Evolutionary conservation across 2,329 filamentous ascomycete species (phyloP).

Genomic region (Helotiales sp.): DNA sequence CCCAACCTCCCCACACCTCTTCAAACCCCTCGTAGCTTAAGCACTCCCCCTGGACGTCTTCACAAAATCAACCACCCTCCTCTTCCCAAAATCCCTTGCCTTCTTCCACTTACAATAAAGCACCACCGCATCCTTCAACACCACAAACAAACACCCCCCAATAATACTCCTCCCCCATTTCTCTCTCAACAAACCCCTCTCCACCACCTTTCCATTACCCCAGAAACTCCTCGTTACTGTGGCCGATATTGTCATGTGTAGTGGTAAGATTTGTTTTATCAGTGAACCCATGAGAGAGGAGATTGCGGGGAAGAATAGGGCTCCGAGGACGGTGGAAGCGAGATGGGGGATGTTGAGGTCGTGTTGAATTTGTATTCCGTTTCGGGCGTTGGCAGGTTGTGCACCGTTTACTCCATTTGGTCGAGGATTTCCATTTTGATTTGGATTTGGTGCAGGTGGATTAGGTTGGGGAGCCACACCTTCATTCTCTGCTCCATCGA

Average conservation of each 20-base stretch:
- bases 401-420: too few species aligned
- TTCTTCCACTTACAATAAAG: slow-evolving; percentile 65
- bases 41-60: slow-evolving; percentile 1
- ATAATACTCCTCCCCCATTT: slow-evolving; percentile 88
- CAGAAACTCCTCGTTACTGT: background rate
- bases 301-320: slow-evolving; percentile 78
- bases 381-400: too few species aligned
- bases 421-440: background rate
- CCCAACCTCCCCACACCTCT: slow-evolving; percentile 9
- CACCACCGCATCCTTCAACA: slow-evolving; percentile 68
- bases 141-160: slow-evolving; percentile 85
- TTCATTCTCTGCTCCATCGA: background rate
- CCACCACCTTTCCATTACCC: slow-evolving; percentile 27
- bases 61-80: slow-evolving; percentile 44
- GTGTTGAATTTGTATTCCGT: slow-evolving; percentile 14
- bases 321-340: slow-evolving; percentile 62
- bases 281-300: slow-evolving; percentile 77
- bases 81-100: slow-evolving; percentile 54
- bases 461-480: background rate
- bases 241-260: slow-evolving; percentile 55
- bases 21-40: too few species aligned
- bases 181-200: slow-evolving; percentile 63
- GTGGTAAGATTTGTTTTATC: slow-evolving; percentile 67
- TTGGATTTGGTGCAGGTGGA: background rate
- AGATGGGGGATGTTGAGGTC: slow-evolving; percentile 52